These are phyloP conservation scores for Dendrobium catenatum DNA, from an alignment of 106 monocot species.

Conservation along the genomic window DNA sequence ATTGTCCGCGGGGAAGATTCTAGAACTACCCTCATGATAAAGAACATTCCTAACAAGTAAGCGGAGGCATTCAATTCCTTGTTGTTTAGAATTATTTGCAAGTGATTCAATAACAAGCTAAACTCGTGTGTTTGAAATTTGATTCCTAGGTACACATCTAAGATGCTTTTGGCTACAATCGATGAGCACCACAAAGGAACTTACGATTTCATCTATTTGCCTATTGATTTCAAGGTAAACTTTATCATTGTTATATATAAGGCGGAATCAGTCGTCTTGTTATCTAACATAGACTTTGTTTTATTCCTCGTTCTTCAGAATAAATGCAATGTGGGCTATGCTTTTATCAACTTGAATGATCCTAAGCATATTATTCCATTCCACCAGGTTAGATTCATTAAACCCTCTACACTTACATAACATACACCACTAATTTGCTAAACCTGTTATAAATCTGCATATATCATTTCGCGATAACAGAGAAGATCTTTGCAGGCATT, in stretches of 20 bases:
- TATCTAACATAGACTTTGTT: slow-evolving; percentile 3
- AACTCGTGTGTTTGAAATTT: not conserved
- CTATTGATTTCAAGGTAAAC: slow-evolving; percentile 90
- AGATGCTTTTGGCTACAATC: slow-evolving; percentile 95
- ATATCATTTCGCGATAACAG: no score
- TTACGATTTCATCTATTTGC: slow-evolving; percentile 95
- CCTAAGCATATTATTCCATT: slow-evolving; percentile 50
- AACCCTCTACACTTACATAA: not conserved
- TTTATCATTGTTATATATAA: not conserved
- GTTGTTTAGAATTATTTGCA: not conserved
- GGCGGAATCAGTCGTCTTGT: not conserved
- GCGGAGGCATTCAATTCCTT: not conserved
- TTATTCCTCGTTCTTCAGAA: slow-evolving; percentile 43
- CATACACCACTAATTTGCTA: not conserved
- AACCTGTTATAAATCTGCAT: not conserved
- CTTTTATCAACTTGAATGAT: slow-evolving; percentile 90
- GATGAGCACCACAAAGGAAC: slow-evolving; percentile 92
- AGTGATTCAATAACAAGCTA: not conserved
- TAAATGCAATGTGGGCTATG: slow-evolving; percentile 98
- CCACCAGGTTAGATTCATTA: slow-evolving; percentile 33
- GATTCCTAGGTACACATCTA: slow-evolving; percentile 74
- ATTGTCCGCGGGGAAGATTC: slow-evolving; percentile 74
- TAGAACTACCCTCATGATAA: slow-evolving; percentile 94
- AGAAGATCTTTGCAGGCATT: slow-evolving; percentile 35
- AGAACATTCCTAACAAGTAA: slow-evolving; percentile 99